phyloP scores from a whole-genome alignment of 1,139 yeast species.

The Hemisphaericaspora xylofermentans region DNA sequence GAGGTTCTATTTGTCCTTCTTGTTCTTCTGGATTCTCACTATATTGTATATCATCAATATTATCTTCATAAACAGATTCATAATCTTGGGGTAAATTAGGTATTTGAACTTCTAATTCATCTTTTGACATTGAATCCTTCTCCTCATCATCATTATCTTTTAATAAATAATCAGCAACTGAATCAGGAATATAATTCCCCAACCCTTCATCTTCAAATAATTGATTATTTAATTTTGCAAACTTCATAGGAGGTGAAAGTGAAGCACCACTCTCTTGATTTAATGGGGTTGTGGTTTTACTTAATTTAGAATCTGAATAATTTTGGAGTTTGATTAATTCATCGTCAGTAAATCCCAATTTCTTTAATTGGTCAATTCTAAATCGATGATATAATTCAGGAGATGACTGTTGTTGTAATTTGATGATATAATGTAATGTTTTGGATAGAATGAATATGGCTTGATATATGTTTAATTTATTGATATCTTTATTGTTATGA shows the following conservation, averaged over 20 bases:
- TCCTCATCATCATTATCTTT: constrained; percentile 6
- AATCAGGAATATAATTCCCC: constrained; percentile 4
- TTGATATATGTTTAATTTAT: constrained; percentile 37
- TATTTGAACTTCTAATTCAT: constrained; percentile 3
- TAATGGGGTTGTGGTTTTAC: constrained; percentile 4
- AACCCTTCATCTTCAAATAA: constrained; percentile 5
- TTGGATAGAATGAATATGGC: constrained; percentile 34
- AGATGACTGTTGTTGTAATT: constrained; percentile 27
- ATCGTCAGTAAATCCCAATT: constrained; percentile 22
- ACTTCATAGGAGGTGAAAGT: constrained; percentile 23
- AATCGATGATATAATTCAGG: constrained; percentile 26
- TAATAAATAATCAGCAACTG: constrained; percentile 15
- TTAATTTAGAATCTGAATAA: neutral
- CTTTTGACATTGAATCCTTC: constrained; percentile 5
- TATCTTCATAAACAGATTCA: constrained; percentile 9
- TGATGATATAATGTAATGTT: constrained; percentile 35
- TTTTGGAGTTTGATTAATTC: constrained; percentile 4
- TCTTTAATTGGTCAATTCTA: constrained; percentile 27
- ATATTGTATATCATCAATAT: constrained; percentile 11
- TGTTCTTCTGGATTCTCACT: constrained; percentile 7
- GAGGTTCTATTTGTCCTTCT: constrained; percentile 9
- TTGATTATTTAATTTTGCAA: constrained; percentile 16
- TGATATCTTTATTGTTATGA: constrained; percentile 31
- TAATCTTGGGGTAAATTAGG: constrained; percentile 5
- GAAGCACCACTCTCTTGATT: constrained; percentile 18